Percentiles rank a stretch among this genome's conserved stretches.
Conservation (phyloP, 768 basidiomycete genomes). For the Lactarius quietus region DNA sequence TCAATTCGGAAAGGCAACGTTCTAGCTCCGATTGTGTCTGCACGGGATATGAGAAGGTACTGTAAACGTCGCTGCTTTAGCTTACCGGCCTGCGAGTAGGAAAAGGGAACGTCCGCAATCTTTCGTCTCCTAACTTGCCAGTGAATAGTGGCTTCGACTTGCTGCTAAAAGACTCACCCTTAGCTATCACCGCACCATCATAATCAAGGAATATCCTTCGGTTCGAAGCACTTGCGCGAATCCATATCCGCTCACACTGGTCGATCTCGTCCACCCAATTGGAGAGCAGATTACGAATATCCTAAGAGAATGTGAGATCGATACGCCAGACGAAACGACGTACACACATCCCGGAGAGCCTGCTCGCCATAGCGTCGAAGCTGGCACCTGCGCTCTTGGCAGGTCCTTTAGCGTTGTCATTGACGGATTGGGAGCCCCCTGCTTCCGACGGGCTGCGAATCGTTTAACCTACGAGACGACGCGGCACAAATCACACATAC, state of each 20-base stretch:
- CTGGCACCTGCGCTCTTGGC: conserved; percentile 94
- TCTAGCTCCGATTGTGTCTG: conserved; percentile 89
- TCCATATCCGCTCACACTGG: conserved; percentile 86
- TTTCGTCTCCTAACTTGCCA: conserved; percentile 51
- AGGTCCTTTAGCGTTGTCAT: conserved; percentile 89
- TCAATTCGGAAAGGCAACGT: conserved; percentile 84
- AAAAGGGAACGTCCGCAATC: conserved; percentile 90
- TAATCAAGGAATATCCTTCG: conserved; percentile 88
- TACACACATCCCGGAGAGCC: conserved; percentile 77
- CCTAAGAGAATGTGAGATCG: conserved; percentile 43
- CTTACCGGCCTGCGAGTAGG: conserved; percentile 91
- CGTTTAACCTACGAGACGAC: background rate
- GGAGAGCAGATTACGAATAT: conserved; percentile 76
- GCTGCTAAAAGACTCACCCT: conserved; percentile 38
- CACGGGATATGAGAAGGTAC: background rate
- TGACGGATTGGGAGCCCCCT: conserved; percentile 92
- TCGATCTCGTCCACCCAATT: conserved; percentile 89
- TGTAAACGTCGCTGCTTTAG: conserved; percentile 20
- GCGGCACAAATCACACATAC: conserved; percentile 45
- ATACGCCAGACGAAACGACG: background rate
- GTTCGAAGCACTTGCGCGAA: conserved; percentile 86
- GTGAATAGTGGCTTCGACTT: background rate
- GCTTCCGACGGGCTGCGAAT: conserved; percentile 82
- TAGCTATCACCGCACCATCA: conserved; percentile 70
- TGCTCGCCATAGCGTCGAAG: conserved; percentile 95